Percentiles rank a stretch among this genome's conserved stretches.
phyloP scores from a whole-genome alignment of 805 yeast species.

The Candida suzukii region DNA sequence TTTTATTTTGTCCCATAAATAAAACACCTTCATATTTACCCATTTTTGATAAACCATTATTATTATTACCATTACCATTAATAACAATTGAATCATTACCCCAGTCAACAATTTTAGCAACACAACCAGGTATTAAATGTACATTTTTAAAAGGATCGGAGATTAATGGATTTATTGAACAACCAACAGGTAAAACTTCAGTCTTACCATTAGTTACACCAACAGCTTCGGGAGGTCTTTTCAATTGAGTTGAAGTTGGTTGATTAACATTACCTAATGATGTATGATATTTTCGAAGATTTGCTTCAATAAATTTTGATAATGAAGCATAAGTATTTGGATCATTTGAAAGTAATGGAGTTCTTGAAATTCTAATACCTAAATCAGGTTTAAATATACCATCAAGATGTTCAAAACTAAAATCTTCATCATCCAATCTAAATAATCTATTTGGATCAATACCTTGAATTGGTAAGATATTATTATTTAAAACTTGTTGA shows the following conservation, averaged over 20 bases:
- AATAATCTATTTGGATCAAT: slow-evolving; percentile 27
- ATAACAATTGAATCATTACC: background rate
- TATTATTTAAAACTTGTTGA: slow-evolving; percentile 20
- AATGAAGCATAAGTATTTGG: slow-evolving; percentile 47
- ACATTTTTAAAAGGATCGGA: slow-evolving; percentile 48
- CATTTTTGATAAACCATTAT: slow-evolving; percentile 2
- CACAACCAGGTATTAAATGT: slow-evolving; percentile 50
- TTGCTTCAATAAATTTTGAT: slow-evolving; percentile 40
- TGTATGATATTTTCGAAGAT: slow-evolving; percentile 31
- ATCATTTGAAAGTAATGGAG: slow-evolving; percentile 30
- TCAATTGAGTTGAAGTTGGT: slow-evolving; percentile 22
- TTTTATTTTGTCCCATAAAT: slow-evolving; percentile 4
- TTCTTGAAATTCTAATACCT: slow-evolving; percentile 26
- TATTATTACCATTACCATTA: background rate
- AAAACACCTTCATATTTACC: slow-evolving; percentile 3
- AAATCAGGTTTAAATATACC: slow-evolving; percentile 24
- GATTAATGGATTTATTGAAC: slow-evolving; percentile 42
- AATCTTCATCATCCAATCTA: slow-evolving; percentile 20
- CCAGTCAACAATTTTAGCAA: slow-evolving; percentile 19
- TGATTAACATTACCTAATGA: slow-evolving; percentile 28
- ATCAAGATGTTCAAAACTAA: slow-evolving; percentile 25
- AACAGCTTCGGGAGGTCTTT: slow-evolving; percentile 24
- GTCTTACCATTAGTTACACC: slow-evolving; percentile 26
- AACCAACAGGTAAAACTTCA: slow-evolving; percentile 38
- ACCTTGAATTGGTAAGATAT: slow-evolving; percentile 25